These are phyloP conservation scores for Scutellaria minor DNA, from an alignment of 257 asterid genomes.

Conservation along the genomic window DNA sequence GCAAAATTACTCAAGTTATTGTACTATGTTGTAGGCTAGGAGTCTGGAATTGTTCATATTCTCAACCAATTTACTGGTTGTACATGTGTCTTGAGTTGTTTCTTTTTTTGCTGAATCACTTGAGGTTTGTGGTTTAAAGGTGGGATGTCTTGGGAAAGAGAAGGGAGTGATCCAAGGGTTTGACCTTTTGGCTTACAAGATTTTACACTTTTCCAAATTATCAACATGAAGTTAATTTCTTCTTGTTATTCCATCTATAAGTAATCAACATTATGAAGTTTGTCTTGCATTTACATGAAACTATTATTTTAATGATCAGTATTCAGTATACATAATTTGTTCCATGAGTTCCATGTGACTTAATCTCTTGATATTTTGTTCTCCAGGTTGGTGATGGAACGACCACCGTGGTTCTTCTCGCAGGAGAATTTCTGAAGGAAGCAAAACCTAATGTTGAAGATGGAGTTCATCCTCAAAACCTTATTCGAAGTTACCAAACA, in stretches of 20 bases:
- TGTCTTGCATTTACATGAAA: background rate
- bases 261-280: background rate
- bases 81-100: background rate
- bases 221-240: background rate
- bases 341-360: background rate
- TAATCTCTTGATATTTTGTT: slow-evolving; percentile 21
- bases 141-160: background rate
- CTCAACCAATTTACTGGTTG: background rate
- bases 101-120: background rate
- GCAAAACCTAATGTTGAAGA: slow-evolving; percentile 94
- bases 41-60: background rate
- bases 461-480: slow-evolving; percentile 93
- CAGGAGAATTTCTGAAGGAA: slow-evolving; percentile 87
- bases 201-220: background rate
- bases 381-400: slow-evolving; percentile 96
- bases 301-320: background rate
- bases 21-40: background rate
- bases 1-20: background rate
- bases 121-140: background rate
- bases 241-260: slow-evolving; percentile 8
- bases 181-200: background rate
- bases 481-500: slow-evolving; percentile 75
- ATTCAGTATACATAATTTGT: background rate
- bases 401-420: slow-evolving; percentile 89
- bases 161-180: background rate